A percentile compares a stretch with the other conserved stretches of the same genome.
phyloP scores from a whole-genome alignment of 805 yeast species.

The Yamadazyma ubonensis region DNA sequence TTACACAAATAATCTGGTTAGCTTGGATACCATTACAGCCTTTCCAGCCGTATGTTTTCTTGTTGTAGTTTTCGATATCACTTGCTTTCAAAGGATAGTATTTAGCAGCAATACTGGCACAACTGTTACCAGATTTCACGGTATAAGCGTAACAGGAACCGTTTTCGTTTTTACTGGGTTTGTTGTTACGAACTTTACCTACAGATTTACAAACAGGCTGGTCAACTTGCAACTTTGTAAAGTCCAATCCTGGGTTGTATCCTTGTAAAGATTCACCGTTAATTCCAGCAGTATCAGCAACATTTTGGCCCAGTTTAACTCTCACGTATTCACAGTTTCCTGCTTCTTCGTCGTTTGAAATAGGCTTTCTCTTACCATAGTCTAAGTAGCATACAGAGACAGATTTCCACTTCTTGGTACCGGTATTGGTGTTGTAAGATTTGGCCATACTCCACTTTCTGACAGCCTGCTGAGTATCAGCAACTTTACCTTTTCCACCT shows the following conservation, averaged over 20 bases:
- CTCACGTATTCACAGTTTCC: slow-evolving; percentile 13
- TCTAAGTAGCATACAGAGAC: slow-evolving; percentile 11
- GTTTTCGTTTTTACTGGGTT: slow-evolving; percentile 15
- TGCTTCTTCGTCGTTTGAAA: slow-evolving; percentile 12
- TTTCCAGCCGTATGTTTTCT: slow-evolving; percentile 17
- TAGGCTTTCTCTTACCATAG: slow-evolving; percentile 10
- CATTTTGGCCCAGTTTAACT: slow-evolving; percentile 1
- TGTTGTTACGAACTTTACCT: slow-evolving; percentile 11
- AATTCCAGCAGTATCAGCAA: slow-evolving; percentile 8
- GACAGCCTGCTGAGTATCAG: slow-evolving; percentile 15
- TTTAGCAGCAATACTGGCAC: slow-evolving; percentile 10
- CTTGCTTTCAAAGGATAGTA: slow-evolving; percentile 12
- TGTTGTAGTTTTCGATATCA: slow-evolving; percentile 14
- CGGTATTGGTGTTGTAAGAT: slow-evolving; percentile 10
- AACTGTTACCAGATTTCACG: slow-evolving; percentile 17
- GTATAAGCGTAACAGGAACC: slow-evolving; percentile 18
- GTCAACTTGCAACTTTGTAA: slow-evolving; percentile 10
- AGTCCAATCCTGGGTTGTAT: slow-evolving; percentile 13
- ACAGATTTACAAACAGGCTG: slow-evolving; percentile 13
- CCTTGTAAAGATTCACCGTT: slow-evolving; percentile 12
- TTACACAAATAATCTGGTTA: slow-evolving; percentile 17
- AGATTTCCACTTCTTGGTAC: slow-evolving; percentile 9
- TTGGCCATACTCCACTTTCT: slow-evolving; percentile 16
- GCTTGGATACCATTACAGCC: slow-evolving; percentile 14
- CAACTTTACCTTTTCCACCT: slow-evolving; percentile 8